phyloP scores from a whole-genome alignment of 1,284 basidiomycete genomes.

The Prillingera fragicola region DNA sequence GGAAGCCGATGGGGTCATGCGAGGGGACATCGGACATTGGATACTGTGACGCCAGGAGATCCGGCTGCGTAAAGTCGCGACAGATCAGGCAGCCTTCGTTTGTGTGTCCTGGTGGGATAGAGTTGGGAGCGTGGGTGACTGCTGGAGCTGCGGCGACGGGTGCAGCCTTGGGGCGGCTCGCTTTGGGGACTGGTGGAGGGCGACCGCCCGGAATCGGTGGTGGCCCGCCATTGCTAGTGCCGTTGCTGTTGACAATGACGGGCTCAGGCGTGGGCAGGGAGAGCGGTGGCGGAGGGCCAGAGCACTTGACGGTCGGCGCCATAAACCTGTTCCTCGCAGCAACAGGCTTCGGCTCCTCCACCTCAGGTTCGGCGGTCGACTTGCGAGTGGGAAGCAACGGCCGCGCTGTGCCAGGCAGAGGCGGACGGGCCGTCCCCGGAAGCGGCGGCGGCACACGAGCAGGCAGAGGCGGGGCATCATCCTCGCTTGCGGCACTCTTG shows the following conservation, averaged over 20 bases:
- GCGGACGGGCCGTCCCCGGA: background rate
- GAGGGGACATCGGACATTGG: slow-evolving; percentile 2
- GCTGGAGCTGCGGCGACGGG: background rate
- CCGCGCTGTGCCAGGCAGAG: background rate
- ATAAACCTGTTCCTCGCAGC: too few species aligned
- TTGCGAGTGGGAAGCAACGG: background rate
- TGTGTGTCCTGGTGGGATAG: too few species aligned
- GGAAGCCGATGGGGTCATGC: slow-evolving; percentile 4
- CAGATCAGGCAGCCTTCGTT: slow-evolving; percentile 9
- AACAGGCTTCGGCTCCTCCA: background rate
- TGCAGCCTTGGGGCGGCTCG: background rate
- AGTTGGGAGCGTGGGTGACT: background rate
- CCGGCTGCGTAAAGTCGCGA: slow-evolving; percentile 11
- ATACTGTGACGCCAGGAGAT: slow-evolving; percentile 7
- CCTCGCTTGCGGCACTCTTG: background rate
- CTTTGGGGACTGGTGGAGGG: slow-evolving; percentile 4
- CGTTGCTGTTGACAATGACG: background rate
- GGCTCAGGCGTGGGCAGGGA: too few species aligned
- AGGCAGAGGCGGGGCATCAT: background rate
- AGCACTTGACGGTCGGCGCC: too few species aligned
- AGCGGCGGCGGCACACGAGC: background rate
- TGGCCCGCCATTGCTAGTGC: background rate
- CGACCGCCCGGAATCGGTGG: background rate
- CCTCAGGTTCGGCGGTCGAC: background rate
- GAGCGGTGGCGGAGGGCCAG: too few species aligned